Conservation (phyloP, 148 eudicot genomes). For the Spergularia marina region DNA sequence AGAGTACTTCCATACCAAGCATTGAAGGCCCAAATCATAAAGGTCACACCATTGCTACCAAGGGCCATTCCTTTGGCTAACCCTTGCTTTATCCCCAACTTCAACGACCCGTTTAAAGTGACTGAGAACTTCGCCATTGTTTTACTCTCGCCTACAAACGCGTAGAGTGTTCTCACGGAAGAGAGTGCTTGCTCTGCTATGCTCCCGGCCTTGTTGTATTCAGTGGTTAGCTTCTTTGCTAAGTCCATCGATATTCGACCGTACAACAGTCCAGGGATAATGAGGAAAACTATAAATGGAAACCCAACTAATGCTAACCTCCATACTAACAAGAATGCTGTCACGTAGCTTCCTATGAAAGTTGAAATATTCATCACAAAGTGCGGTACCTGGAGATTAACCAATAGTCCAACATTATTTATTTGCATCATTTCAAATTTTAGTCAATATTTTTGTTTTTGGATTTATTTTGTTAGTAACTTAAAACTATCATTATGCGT, state of each 20-base stretch:
- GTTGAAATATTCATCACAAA: slow-evolving; percentile 70
- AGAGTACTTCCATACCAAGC: slow-evolving; percentile 72
- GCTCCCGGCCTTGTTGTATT: slow-evolving; percentile 51
- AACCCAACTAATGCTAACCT: slow-evolving; percentile 63
- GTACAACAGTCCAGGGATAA: slow-evolving; percentile 69
- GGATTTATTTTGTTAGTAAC: no score
- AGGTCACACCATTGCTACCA: slow-evolving; percentile 69
- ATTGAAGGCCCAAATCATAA: slow-evolving; percentile 70
- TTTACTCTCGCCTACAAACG: slow-evolving; percentile 71
- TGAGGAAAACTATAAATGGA: slow-evolving; percentile 50
- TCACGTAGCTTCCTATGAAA: slow-evolving; percentile 55
- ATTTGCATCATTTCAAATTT: no score
- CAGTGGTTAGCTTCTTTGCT: slow-evolving; percentile 50
- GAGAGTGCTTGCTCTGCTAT: slow-evolving; percentile 79
- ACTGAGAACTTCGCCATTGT: slow-evolving; percentile 51
- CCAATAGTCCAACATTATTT: background rate
- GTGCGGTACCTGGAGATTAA: slow-evolving; percentile 51
- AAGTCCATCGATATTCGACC: slow-evolving; percentile 58
- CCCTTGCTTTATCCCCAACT: slow-evolving; percentile 72
- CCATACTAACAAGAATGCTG: slow-evolving; percentile 59
- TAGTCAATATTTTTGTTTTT: no score
- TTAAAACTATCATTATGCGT: no score
- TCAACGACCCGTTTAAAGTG: slow-evolving; percentile 56
- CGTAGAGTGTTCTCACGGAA: slow-evolving; percentile 70
- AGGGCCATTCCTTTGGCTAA: slow-evolving; percentile 74